Base-by-base conservation (phyloP, 306 rosid genomes). In the Lathyrus sativus region DNA sequence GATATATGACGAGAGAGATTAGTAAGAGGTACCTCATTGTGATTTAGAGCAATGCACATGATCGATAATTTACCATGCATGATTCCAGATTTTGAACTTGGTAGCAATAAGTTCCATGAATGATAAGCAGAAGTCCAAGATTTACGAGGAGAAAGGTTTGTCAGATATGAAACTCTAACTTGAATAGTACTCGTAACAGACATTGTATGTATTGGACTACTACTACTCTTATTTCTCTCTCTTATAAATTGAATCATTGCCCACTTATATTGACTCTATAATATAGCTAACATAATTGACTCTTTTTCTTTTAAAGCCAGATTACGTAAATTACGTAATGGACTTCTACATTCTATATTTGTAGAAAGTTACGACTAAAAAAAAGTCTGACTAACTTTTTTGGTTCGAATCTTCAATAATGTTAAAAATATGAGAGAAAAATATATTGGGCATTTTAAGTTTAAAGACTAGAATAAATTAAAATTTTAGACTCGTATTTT, bases 1-100 rank as follows among this genome's bases (percentile, higher is more conserved):
- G 22, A 0, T 19, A 19, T 19, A 19, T 19, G 22, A 19, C 1
- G 26, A 24, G 9, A 26, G 7, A 22, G 9, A 55, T 9, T 10
- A 9, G n/a, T 24, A 56, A 46, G 15, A 55, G 14, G 2, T 51
- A 71, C 74, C 78, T 71, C 53, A 24, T 63, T 35, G 7, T 35
- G 2, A 4, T 4, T 60, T 12, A 76, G 57, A 35, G 79, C 59
- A 49, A 62, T 11, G 11, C 74, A 35, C 2, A 19, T 61, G 43
- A 55, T 67, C 6, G 44, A 67, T 1, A 73, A 18, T 37, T 54
- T 71, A 7, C 2, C 4, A 54, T 35, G 56, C 0, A 28, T 8
- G 12, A 2, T 45, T 31, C 35, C 41, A 54, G 46, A 42, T 38
- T 33, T 57, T 18, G 76, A 63, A 17, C 38, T 54, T 22, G 9